Evolutionary conservation across 176 grass and related monocot genomes (phyloP).

Genomic region (Bolboschoenus planiculmis): DNA sequence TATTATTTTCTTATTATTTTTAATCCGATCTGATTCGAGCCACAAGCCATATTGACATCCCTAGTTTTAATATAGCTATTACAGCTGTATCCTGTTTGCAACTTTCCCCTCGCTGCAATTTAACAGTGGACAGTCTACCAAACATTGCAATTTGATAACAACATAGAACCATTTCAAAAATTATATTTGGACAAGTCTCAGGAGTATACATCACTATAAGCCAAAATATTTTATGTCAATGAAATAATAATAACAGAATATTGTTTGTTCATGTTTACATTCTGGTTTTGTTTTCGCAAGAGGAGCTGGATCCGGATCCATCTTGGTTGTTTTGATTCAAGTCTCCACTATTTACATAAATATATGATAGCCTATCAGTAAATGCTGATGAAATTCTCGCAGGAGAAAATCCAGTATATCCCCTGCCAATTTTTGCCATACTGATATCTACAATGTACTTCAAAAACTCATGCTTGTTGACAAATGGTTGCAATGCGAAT

Average conservation of each 20-base stretch:
- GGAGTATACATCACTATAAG: not conserved
- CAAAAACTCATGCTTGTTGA: conserved; percentile 69
- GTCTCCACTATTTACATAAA: conserved; percentile 67
- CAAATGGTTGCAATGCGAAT: conserved; percentile 70
- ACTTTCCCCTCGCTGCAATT: not conserved
- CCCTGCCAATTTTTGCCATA: conserved; percentile 50
- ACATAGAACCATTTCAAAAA: not conserved
- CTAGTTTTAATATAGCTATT: too few relatives aligned
- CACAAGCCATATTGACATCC: too few relatives aligned
- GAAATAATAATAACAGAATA: not conserved
- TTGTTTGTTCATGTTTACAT: not conserved
- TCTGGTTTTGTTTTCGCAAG: not conserved
- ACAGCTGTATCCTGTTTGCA: too few relatives aligned
- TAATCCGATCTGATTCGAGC: too few relatives aligned
- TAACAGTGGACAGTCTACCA: not conserved
- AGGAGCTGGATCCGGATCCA: conserved; percentile 2
- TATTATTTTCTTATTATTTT: too few relatives aligned
- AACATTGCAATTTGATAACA: not conserved
- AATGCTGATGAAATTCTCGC: conserved; percentile 66
- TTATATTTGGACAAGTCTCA: not conserved
- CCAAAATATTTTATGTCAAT: not conserved
- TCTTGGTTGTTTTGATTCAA: conserved; percentile 20
- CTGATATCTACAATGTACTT: conserved; percentile 75
- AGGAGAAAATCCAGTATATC: conserved; percentile 72
- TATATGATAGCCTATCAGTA: conserved; percentile 30